phyloP scores from a whole-genome alignment of 305 asterid species.

The Plantago coronopus region DNA sequence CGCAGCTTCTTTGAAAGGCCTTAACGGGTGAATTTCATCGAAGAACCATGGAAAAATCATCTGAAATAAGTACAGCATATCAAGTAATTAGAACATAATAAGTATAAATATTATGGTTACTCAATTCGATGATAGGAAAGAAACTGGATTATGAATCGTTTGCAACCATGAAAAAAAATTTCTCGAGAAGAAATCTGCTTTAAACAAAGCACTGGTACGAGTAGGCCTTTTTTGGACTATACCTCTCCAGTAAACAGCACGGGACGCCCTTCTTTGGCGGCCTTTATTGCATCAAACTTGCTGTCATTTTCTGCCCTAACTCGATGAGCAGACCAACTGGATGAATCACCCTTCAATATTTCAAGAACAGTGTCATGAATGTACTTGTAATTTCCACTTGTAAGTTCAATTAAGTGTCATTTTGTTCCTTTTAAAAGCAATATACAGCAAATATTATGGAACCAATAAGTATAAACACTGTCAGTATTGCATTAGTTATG shows the following conservation, averaged over 20 bases:
- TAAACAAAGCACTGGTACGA: no score
- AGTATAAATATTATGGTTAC: not conserved
- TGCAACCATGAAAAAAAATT: not conserved
- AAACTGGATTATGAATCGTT: not conserved
- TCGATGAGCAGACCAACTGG: slow-evolving; percentile 86
- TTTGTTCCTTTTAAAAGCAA: no score
- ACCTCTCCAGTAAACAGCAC: slow-evolving; percentile 95
- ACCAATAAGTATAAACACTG: not conserved
- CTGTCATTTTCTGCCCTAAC: slow-evolving; percentile 53
- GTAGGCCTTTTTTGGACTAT: slow-evolving; percentile 6
- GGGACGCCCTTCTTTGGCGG: slow-evolving; percentile 64
- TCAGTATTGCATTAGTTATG: not conserved
- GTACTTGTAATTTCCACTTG: no score
- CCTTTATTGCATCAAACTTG: slow-evolving; percentile 69
- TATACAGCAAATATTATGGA: no score
- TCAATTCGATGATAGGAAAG: not conserved
- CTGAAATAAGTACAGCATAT: slow-evolving; percentile 31
- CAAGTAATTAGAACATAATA: not conserved
- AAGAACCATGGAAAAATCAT: slow-evolving; percentile 95
- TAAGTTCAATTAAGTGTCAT: no score
- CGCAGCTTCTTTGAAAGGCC: slow-evolving; percentile 75
- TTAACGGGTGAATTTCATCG: slow-evolving; percentile 78
- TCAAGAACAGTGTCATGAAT: slow-evolving; percentile 4
- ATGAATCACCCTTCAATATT: slow-evolving; percentile 64
- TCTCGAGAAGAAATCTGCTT: no score